These are phyloP conservation scores for Vicia faba DNA, from an alignment of 306 rosid species.

Conservation along the genomic window DNA sequence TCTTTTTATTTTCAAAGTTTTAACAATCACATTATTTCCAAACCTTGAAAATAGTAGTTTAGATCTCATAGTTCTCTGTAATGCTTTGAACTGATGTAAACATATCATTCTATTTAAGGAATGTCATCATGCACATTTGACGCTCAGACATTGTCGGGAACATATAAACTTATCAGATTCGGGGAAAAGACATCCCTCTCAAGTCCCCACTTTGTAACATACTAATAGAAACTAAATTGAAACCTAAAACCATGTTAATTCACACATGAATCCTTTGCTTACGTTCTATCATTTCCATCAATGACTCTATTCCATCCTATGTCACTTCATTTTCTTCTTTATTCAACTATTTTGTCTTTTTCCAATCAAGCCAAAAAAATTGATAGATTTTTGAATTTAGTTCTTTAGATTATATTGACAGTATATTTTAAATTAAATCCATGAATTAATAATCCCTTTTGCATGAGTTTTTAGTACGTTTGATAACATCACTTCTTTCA, in stretches of 20 bases:
- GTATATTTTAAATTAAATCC: no score
- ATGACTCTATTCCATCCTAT: constrained; percentile 38
- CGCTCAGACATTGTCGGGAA: constrained; percentile 83
- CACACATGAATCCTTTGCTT: constrained; percentile 51
- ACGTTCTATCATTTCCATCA: constrained; percentile 48
- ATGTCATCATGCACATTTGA: constrained; percentile 69
- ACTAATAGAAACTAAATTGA: constrained; percentile 44
- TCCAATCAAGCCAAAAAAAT: constrained; percentile 1
- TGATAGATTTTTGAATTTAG: background rate
- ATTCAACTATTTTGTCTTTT: constrained; percentile 28
- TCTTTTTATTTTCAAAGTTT: background rate
- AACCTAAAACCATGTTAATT: constrained; percentile 44
- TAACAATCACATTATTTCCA: background rate
- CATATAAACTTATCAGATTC: constrained; percentile 67
- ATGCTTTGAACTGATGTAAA: constrained; percentile 46
- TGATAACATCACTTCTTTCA: constrained; percentile 7
- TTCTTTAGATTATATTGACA: no score
- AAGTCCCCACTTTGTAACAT: constrained; percentile 39
- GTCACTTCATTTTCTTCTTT: constrained; percentile 27
- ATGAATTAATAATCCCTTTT: background rate
- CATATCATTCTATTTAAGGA: constrained; percentile 59
- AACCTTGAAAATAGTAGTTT: constrained; percentile 48
- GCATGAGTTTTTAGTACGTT: background rate
- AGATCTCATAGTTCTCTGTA: constrained; percentile 49
- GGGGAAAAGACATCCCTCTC: constrained; percentile 46